Evolutionary conservation across 805 yeast genomes (phyloP).

Genomic region (Tetrapisispora iriomotensis): DNA sequence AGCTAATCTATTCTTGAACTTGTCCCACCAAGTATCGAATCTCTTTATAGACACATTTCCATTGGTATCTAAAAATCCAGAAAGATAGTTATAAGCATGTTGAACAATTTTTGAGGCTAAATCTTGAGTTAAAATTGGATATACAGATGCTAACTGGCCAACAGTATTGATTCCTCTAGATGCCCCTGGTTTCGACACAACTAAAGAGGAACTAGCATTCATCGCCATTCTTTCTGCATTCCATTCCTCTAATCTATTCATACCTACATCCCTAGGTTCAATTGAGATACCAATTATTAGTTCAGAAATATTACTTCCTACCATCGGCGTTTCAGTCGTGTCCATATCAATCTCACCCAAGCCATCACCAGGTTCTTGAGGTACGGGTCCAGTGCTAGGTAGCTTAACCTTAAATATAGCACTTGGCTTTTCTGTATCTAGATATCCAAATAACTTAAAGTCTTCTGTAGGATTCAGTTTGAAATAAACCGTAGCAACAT

Average conservation of each 20-base stretch:
- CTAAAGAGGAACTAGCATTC: slow-evolving; percentile 17
- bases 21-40: slow-evolving; percentile 93
- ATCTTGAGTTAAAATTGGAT: slow-evolving; percentile 41
- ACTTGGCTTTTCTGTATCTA: slow-evolving; percentile 64
- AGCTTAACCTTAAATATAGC: slow-evolving; percentile 77
- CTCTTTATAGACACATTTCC: slow-evolving; percentile 82
- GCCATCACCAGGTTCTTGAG: slow-evolving; percentile 26
- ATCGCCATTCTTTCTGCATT: slow-evolving; percentile 20
- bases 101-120: slow-evolving; percentile 82
- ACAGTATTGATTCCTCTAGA: slow-evolving; percentile 19
- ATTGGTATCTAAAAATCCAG: slow-evolving; percentile 71
- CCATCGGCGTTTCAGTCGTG: slow-evolving; percentile 36
- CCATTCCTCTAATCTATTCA: slow-evolving; percentile 41
- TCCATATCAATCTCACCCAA: slow-evolving; percentile 51
- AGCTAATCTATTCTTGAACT: slow-evolving; percentile 62
- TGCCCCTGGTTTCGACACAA: slow-evolving; percentile 22
- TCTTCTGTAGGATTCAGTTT: slow-evolving; percentile 56
- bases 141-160: slow-evolving; percentile 25
- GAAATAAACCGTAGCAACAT: slow-evolving; percentile 79
- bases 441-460: slow-evolving; percentile 57
- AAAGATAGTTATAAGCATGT: slow-evolving; percentile 83
- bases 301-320: slow-evolving; percentile 29
- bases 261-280: slow-evolving; percentile 66
- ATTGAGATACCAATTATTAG: slow-evolving; percentile 76
- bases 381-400: slow-evolving; percentile 9